These are phyloP conservation scores for Bipolaris gigantea DNA, from an alignment of 2,329 filamentous ascomycete genomes.

Conservation along the genomic window DNA sequence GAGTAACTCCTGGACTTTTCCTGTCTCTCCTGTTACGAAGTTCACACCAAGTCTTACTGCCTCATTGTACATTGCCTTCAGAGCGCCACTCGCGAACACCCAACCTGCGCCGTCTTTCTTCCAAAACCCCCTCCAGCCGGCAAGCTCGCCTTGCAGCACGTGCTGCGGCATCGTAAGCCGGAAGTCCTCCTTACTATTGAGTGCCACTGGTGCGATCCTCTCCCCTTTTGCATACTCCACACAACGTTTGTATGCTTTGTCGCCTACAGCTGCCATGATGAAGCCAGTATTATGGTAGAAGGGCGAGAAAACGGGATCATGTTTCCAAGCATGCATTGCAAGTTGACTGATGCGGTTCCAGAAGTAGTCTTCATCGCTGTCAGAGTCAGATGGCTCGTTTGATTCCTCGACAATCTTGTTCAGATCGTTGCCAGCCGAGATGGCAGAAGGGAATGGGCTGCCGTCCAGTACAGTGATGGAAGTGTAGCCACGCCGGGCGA, in stretches of 20 bases:
- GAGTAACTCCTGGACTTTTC: constrained; percentile 47
- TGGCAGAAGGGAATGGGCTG: constrained; percentile 48
- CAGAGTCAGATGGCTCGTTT: constrained; percentile 24
- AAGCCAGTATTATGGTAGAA: constrained; percentile 54
- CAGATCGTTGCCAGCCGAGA: constrained; percentile 53
- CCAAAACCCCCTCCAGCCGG: constrained; percentile 56
- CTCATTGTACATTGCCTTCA: constrained; percentile 51
- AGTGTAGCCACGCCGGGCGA: constrained; percentile 52
- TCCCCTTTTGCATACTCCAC: constrained; percentile 44
- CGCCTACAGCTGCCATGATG: constrained; percentile 51
- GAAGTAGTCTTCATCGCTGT: constrained; percentile 41
- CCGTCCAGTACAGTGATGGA: constrained; percentile 52
- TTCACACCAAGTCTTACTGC: constrained; percentile 51
- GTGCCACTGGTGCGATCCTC: constrained; percentile 31
- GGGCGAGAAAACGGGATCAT: constrained; percentile 48
- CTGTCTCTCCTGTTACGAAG: constrained; percentile 50
- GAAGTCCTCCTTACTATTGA: constrained; percentile 53
- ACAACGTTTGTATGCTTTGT: constrained; percentile 43
- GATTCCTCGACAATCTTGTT: constrained; percentile 52
- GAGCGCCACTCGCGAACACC: constrained; percentile 56
- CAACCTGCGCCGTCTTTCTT: constrained; percentile 54
- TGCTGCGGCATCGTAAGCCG: constrained; percentile 56
- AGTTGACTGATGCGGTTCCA: constrained; percentile 40
- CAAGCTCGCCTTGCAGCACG: constrained; percentile 54
- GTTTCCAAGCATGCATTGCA: constrained; percentile 49